These are phyloP conservation scores for Lippia alba DNA, from an alignment of 305 asterid genomes.

Conservation along the genomic window DNA sequence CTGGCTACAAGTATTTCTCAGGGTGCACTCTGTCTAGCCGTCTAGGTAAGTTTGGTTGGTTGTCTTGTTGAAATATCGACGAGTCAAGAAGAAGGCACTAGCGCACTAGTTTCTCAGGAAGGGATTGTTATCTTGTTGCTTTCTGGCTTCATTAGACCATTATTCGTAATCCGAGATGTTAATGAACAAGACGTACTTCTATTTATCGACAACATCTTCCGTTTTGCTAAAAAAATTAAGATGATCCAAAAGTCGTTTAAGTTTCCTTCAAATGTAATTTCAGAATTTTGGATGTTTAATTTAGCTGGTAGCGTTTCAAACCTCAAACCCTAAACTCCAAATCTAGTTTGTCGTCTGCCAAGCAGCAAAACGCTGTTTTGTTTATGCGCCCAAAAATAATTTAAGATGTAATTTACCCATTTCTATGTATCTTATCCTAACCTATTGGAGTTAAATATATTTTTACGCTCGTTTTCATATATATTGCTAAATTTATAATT, in stretches of 20 bases:
- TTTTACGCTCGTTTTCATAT: too few relatives aligned
- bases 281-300: conserved; percentile 25
- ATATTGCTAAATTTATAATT: too few relatives aligned
- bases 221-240: too few relatives aligned
- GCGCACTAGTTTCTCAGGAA: conserved; percentile 24
- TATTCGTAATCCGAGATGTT: conserved; percentile 27
- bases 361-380: too few relatives aligned
- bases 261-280: conserved; percentile 13
- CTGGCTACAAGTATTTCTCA: conserved; percentile 44
- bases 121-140: conserved; percentile 27
- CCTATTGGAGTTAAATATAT: too few relatives aligned
- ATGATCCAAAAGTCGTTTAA: conserved; percentile 1
- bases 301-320: not conserved
- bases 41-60: conserved; percentile 52
- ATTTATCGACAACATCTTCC: too few relatives aligned
- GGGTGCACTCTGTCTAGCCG: conserved; percentile 39
- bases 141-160: not conserved
- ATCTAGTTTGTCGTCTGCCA: too few relatives aligned
- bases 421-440: too few relatives aligned
- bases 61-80: conserved; percentile 28
- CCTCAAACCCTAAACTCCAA: too few relatives aligned
- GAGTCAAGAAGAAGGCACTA: conserved; percentile 20
- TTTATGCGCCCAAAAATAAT: too few relatives aligned
- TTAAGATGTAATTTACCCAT: too few relatives aligned
- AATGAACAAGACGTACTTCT: too few relatives aligned